These are phyloP conservation scores for Lomentospora prolificans DNA, from an alignment of 2,329 filamentous ascomycete genomes.

Conservation along the genomic window DNA sequence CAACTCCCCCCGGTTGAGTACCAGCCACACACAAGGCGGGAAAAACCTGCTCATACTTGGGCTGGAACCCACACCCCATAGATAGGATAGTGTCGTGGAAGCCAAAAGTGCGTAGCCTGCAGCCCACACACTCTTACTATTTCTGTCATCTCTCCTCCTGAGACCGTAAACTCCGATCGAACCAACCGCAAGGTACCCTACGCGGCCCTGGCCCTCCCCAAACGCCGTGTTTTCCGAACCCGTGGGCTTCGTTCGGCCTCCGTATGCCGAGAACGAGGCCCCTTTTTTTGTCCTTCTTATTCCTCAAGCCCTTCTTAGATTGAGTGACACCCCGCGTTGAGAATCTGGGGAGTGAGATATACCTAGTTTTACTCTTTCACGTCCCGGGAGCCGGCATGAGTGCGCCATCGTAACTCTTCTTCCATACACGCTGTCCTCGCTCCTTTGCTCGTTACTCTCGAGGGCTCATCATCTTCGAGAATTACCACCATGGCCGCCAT, in stretches of 20 bases:
- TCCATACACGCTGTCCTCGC: too few species aligned
- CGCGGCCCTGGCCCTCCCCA: background rate
- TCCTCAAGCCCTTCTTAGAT: too few species aligned
- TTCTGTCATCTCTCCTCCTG: background rate
- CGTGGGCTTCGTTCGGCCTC: background rate
- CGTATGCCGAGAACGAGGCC: background rate
- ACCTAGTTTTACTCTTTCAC: too few species aligned
- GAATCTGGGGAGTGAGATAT: too few species aligned
- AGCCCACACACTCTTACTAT: background rate
- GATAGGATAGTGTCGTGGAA: background rate
- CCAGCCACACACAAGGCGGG: background rate
- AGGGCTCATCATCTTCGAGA: background rate
- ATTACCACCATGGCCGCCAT: background rate
- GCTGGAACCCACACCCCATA: too few species aligned
- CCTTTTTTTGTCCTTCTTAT: background rate
- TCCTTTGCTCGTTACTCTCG: too few species aligned
- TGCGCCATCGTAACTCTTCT: too few species aligned
- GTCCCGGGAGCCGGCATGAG: too few species aligned
- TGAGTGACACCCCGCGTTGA: too few species aligned
- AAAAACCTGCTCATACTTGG: background rate
- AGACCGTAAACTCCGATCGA: background rate
- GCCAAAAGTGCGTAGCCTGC: background rate
- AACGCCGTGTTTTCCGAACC: background rate
- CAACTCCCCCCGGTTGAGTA: too few species aligned
- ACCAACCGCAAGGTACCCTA: background rate